These are phyloP conservation scores for Lotmaria passim DNA, from an alignment of 208 protist species.

Conservation along the genomic window DNA sequence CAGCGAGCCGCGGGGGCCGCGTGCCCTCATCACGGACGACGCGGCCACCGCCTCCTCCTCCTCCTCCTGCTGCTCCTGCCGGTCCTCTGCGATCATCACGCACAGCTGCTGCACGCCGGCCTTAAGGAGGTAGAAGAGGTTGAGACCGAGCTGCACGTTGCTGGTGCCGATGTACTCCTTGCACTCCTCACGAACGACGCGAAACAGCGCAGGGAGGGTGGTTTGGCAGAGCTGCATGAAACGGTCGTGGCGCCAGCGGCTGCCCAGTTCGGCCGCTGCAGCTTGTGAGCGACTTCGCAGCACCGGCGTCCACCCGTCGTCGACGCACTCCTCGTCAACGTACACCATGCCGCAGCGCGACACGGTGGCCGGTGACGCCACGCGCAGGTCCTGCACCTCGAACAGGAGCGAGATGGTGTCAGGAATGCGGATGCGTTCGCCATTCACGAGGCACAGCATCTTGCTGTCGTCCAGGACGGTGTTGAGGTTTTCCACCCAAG, in stretches of 20 bases:
- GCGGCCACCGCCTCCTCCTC: conserved; percentile 17
- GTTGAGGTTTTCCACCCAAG: conserved; percentile 99
- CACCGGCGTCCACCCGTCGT: conserved; percentile 83
- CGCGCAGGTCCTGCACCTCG: conserved; percentile 97
- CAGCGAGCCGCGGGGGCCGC: background rate
- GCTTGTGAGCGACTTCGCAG: conserved; percentile 57
- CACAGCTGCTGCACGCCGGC: conserved; percentile 43
- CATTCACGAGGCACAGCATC: conserved; percentile 97
- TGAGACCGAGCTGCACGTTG: conserved; percentile 84
- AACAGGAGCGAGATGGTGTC: conserved; percentile 95
- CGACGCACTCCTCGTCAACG: conserved; percentile 88
- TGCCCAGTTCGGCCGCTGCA: conserved; percentile 44
- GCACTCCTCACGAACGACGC: conserved; percentile 81
- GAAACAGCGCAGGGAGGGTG: conserved; percentile 66
- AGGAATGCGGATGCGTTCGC: conserved; percentile 95
- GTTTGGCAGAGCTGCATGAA: conserved; percentile 78
- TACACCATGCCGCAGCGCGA: conserved; percentile 99
- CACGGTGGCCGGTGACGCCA: conserved; percentile 98
- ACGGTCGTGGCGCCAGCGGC: conserved; percentile 70
- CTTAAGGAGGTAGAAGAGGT: conserved; percentile 89
- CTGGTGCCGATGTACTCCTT: conserved; percentile 88
- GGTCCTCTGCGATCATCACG: conserved; percentile 39
- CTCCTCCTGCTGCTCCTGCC: conserved; percentile 35
- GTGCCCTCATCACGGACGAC: conserved; percentile 3
- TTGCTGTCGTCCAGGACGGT: conserved; percentile 99